Base-by-base conservation (phyloP, 768 basidiomycete species). In the Xanthoconium purpureum region DNA sequence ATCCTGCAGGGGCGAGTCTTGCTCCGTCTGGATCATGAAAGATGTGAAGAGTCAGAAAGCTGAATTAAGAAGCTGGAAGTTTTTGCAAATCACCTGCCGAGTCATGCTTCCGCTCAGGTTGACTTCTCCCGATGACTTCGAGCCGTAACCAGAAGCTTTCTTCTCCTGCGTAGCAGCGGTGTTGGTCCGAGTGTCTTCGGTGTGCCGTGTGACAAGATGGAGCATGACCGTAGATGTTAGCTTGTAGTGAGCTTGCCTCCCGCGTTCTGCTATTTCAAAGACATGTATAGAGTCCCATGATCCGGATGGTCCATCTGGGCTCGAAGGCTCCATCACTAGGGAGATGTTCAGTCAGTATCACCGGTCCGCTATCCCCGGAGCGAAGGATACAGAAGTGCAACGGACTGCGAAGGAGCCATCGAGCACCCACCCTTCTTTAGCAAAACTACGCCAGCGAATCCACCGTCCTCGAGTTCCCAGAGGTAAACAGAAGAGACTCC, bases 261-360 rank as follows among this genome's bases (percentile, higher is more conserved):
- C 94, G 44, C 94, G 84, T 68, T 97, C 94, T n/a, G 83, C 80
- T 3, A 90, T 83, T 73, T 99, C 97, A 63, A 99, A 98, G 50
- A 98, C 96, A 68, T 99, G 97, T 58, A 99, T 93, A 2, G 94
- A 96, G 69, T 99, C 95, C 97, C 97, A 99, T 52, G 92, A 88
- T 24, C 94, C 93, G 0, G 88, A 83, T 7, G 89, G 85, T 58
- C 87, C 88, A 53, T 78, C 76, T 12, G 75, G 66, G 8, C 78
- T 73, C 12, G 77, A 70, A 3, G 85, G 83, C 28, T 74, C 80
- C 78, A 91, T 81, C 6, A 78, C 89, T 91, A 58, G n/a, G 45
- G 43, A 54, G n/a, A 36, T 42, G 44, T 37, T 17, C 37, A 10
- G 24, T 62, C 46, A 58, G 52, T 33, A 42, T 50, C 29, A 28